Evolutionary conservation across 2,329 filamentous ascomycete genomes (phyloP).

Genomic region (Lachnellula arida): DNA sequence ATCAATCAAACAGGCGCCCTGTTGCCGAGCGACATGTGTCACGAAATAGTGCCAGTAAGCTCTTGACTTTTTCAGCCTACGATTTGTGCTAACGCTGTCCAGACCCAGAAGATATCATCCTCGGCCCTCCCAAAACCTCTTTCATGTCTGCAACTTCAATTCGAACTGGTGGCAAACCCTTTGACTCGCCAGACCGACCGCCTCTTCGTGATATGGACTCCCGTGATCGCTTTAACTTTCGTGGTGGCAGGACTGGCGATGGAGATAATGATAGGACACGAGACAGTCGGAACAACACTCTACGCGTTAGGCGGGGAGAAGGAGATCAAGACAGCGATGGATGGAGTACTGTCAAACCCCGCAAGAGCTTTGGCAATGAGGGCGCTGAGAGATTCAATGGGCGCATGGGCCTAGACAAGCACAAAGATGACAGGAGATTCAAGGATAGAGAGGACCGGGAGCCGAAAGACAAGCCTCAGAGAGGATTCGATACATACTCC

Average conservation of each 20-base stretch:
- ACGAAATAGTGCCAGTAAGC: conserved; percentile 54
- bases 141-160: conserved; percentile 72
- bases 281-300: conserved; percentile 42
- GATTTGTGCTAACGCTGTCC: conserved; percentile 19
- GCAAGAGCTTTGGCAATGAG: conserved; percentile 69
- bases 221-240: conserved; percentile 57
- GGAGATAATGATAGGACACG: conserved; percentile 48
- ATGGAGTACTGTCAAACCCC: conserved; percentile 69
- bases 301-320: conserved; percentile 48
- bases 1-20: conserved; percentile 43
- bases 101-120: conserved; percentile 76
- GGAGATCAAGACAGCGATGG: conserved; percentile 62
- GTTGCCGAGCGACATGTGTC: conserved; percentile 50
- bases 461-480: conserved; percentile 42
- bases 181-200: conserved; percentile 40
- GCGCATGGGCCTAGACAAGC: conserved; percentile 52
- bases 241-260: conserved; percentile 45
- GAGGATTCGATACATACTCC: conserved; percentile 46
- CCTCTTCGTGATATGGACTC: conserved; percentile 48
- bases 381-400: conserved; percentile 67
- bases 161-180: conserved; percentile 36
- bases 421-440: conserved; percentile 36
- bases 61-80: conserved; percentile 18
- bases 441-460: conserved; percentile 55
- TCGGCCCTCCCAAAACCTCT: conserved; percentile 76